Evolutionary conservation across 2,329 filamentous ascomycete species (phyloP).

Genomic region (Colletotrichum sidae): DNA sequence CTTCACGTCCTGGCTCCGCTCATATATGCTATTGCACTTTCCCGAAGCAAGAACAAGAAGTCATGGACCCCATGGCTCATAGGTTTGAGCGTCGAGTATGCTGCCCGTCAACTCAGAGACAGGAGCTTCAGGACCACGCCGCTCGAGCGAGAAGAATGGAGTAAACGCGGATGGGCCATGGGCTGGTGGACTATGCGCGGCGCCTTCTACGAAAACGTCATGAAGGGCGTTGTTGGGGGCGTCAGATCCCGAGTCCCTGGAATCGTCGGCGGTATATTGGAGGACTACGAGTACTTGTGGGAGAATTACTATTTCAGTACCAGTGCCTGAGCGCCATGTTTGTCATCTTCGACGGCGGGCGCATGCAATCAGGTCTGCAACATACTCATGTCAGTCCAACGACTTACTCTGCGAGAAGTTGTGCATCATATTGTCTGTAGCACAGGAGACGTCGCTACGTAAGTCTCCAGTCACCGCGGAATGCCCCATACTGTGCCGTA

Average conservation of each 20-base stretch:
- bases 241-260: conserved; percentile 82
- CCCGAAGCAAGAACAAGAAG: conserved; percentile 77
- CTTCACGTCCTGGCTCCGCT: conserved; percentile 92
- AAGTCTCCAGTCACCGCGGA: too few species aligned
- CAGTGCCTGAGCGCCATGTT: conserved; percentile 49
- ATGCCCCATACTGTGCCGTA: too few species aligned
- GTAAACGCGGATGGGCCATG: conserved; percentile 88
- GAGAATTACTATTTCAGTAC: conserved; percentile 95
- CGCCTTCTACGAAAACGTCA: conserved; percentile 95
- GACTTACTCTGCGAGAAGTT: too few species aligned
- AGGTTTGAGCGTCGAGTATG: conserved; percentile 86
- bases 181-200: conserved; percentile 97
- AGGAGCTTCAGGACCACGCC: conserved; percentile 84
- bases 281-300: conserved; percentile 98
- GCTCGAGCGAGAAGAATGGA: conserved; percentile 90
- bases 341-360: too few species aligned
- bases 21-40: conserved; percentile 85
- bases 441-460: too few species aligned
- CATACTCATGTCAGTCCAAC: too few species aligned
- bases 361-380: too few species aligned
- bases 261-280: conserved; percentile 85
- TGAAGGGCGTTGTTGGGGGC: conserved; percentile 78
- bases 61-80: conserved; percentile 94
- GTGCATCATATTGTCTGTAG: too few species aligned
- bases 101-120: conserved; percentile 83